Evolutionary conservation across 2,329 filamentous ascomycete genomes (phyloP), one percentile per base, ranked within the genome.

Genomic region (Cadophora sp.): DNA sequence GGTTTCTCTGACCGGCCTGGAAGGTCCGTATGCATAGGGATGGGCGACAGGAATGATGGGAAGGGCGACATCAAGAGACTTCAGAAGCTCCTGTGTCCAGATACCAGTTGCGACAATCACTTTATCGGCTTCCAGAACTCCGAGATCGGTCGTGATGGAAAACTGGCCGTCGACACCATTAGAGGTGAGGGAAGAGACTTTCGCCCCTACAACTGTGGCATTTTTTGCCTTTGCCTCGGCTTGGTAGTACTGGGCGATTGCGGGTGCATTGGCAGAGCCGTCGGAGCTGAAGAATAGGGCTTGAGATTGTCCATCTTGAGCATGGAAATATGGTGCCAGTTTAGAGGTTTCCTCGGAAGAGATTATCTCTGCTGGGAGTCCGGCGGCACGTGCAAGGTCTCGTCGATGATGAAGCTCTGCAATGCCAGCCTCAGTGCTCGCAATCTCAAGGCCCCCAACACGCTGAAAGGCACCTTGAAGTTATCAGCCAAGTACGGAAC

Each of bases 11-110:
- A 33, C n/a, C 1, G 30, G 45, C 33, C 62, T 48, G 14, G 20
- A 33, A 22, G 51, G 51, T 20, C 62, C 62, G 51, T 66, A 58
- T 48, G 48, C 59, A 64, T 79, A 79, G n/a, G 77, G 78, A 65
- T 79, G 77, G 14, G 73, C 75, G 13, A 79, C 77, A 1, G 78
- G 78, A 5, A 79, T 71, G 11, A 78, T 72, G 0, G 78, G 77
- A 11, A 79, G 71, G 1, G 73, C 76, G 2, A 77, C 55, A 11
- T 48, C 24, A 20, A 73, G 51, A 8, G 16, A 41, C 27, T 30
- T 56, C 14, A 62, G 48, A 33, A 62, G 45, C 13, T 50, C 43
- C 22, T 43, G 30, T 36, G 59, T 51, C 59, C 59, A 62, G 22
- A 62, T 62, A 7, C 59, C 59, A 36, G 59, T 50, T 22, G 59